Percentiles rank a stretch among this genome's conserved stretches.
These are phyloP conservation scores for Salix udensis DNA, from an alignment of 345 rosid species.

Conservation along the genomic window DNA sequence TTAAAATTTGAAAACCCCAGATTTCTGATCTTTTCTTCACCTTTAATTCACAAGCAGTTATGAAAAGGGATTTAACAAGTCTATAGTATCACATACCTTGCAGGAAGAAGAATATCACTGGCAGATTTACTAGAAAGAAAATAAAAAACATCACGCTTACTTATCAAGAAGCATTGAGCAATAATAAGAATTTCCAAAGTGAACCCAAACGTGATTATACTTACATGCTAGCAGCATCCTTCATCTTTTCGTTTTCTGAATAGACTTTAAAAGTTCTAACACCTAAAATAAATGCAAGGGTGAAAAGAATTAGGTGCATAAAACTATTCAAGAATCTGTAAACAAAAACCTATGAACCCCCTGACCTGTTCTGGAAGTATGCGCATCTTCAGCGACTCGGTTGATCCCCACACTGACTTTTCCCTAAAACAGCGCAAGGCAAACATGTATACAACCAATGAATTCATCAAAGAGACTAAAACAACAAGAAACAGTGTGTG, in stretches of 20 bases:
- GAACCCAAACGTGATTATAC: conserved; percentile 15
- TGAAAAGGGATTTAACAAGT: background rate
- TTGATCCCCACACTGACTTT: background rate
- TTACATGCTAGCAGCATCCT: conserved; percentile 43
- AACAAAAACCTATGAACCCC: background rate
- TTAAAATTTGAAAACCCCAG: background rate
- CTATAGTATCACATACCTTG: background rate
- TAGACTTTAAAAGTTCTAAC: conserved; percentile 42
- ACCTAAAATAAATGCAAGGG: conserved; percentile 3
- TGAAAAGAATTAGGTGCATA: background rate
- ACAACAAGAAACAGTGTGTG: background rate
- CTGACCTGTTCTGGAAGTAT: conserved; percentile 7
- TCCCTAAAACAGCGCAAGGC: conserved; percentile 17
- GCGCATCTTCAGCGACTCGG: conserved; percentile 15
- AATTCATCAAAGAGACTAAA: background rate
- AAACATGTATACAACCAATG: background rate
- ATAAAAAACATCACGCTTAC: background rate
- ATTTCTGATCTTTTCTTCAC: background rate
- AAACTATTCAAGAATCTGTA: background rate
- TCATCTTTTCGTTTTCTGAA: conserved; percentile 37
- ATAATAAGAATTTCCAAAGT: background rate
- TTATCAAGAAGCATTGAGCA: background rate
- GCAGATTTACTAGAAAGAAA: conserved; percentile 2
- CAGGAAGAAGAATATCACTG: background rate
- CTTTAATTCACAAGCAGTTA: background rate